Evolutionary conservation across 2,329 filamentous ascomycete species (phyloP).

Genomic region (Onygenales sp.): DNA sequence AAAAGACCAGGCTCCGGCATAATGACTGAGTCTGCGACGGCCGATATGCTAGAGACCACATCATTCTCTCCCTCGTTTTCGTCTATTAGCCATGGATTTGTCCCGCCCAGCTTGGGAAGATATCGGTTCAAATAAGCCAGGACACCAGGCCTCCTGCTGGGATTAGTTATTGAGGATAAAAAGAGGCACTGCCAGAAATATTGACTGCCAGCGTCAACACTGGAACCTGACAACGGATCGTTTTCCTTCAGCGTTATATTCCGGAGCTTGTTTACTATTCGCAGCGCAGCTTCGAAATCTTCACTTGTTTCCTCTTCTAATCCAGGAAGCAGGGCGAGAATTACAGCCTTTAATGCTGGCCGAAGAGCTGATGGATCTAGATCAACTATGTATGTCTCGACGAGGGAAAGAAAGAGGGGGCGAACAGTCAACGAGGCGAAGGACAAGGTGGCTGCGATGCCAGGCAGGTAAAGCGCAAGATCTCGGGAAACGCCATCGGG

Average conservation of each 20-base stretch:
- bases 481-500: constrained; percentile 69
- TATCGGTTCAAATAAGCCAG: constrained; percentile 75
- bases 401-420: constrained; percentile 70
- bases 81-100: constrained; percentile 22
- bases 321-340: constrained; percentile 80
- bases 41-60: constrained; percentile 20
- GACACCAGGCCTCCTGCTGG: constrained; percentile 73
- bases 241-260: constrained; percentile 33
- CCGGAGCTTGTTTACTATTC: constrained; percentile 70
- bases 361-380: constrained; percentile 63
- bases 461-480: constrained; percentile 79
- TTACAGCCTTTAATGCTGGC: constrained; percentile 80
- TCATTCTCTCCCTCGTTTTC: constrained; percentile 18
- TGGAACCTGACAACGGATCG: constrained; percentile 26
- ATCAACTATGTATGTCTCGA: constrained; percentile 70
- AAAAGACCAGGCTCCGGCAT: constrained; percentile 83
- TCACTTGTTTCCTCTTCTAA: constrained; percentile 95
- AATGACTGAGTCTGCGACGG: constrained; percentile 39
- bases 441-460: constrained; percentile 77
- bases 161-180: constrained; percentile 80
- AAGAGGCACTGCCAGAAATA: constrained; percentile 99
- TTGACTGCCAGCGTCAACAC: constrained; percentile 56
- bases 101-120: constrained; percentile 59
- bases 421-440: constrained; percentile 91
- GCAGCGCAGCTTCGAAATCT: constrained; percentile 83